phyloP scores from a whole-genome alignment of 768 basidiomycete genomes.

The Crepidotus variabilis region DNA sequence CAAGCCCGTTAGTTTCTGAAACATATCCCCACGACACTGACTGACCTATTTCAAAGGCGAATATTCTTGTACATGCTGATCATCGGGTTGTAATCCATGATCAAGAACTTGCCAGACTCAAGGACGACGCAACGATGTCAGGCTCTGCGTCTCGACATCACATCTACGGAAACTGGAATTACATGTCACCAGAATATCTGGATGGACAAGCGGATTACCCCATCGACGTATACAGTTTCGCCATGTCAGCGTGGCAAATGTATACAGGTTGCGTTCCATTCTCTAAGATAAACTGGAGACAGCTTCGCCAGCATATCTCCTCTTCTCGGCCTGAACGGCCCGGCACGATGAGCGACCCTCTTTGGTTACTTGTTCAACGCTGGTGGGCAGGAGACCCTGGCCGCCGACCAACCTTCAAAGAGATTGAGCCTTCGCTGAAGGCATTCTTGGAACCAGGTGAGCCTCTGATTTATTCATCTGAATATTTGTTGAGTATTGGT shows the following conservation, averaged over 20 bases:
- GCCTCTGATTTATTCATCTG: neutral
- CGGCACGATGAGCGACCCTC: neutral
- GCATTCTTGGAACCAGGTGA: neutral
- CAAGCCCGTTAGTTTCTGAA: slow-evolving; percentile 16
- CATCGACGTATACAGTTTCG: slow-evolving; percentile 30
- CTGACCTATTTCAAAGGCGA: slow-evolving; percentile 27
- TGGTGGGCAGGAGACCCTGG: slow-evolving; percentile 20
- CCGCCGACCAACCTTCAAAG: slow-evolving; percentile 16
- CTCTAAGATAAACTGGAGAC: slow-evolving; percentile 11
- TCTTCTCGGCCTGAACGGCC: slow-evolving; percentile 19
- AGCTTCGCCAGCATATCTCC: slow-evolving; percentile 13
- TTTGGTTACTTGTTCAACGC: slow-evolving; percentile 19
- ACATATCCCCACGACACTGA: neutral
- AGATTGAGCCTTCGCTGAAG: slow-evolving; percentile 8
- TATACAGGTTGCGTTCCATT: slow-evolving; percentile 26
- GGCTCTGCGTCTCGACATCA: slow-evolving; percentile 9
- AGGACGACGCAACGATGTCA: slow-evolving; percentile 21
- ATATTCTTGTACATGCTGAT: slow-evolving; percentile 32
- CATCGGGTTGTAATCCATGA: slow-evolving; percentile 40
- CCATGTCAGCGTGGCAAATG: slow-evolving; percentile 44
- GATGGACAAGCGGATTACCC: slow-evolving; percentile 29
- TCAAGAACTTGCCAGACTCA: slow-evolving; percentile 41
- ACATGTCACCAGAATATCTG: slow-evolving; percentile 48
- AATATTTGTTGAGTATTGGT: no score
- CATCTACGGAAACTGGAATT: slow-evolving; percentile 24